A percentile compares a stretch with the other conserved stretches of the same genome.
Conservation (phyloP, 306 rosid species). For the Ochetophila trinervis region DNA sequence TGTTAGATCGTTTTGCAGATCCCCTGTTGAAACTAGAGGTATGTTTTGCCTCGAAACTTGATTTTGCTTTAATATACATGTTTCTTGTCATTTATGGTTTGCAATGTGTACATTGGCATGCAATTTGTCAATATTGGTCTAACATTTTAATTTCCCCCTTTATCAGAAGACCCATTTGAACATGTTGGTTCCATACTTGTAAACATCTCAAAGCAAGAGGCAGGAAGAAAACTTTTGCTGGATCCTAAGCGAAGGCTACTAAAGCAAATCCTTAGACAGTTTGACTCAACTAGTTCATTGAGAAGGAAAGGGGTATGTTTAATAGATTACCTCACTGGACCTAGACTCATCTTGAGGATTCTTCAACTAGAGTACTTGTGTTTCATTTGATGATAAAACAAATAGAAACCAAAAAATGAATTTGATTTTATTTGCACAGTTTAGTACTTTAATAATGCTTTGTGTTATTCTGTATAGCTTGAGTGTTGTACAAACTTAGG, state of each 20-base stretch:
- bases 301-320: constrained; percentile 91
- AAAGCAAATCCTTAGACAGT: constrained; percentile 84
- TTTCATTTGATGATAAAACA: constrained; percentile 14
- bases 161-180: constrained; percentile 86
- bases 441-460: background rate
- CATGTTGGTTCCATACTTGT: constrained; percentile 90
- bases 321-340: constrained; percentile 13
- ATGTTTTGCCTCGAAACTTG: constrained; percentile 26
- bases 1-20: constrained; percentile 87
- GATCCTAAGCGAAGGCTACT: constrained; percentile 82
- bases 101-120: background rate
- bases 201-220: constrained; percentile 75
- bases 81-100: constrained; percentile 7
- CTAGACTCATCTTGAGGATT: background rate
- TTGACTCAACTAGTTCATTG: constrained; percentile 69
- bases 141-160: constrained; percentile 4
- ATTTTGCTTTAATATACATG: background rate
- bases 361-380: background rate
- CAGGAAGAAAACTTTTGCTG: constrained; percentile 82
- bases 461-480: background rate
- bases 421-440: background rate
- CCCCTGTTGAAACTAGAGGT: constrained; percentile 58
- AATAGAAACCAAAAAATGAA: constrained; percentile 15
- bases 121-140: constrained; percentile 16
- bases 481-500: background rate